phyloP scores from a whole-genome alignment of 2,329 filamentous ascomycete genomes.

The Neopestalotiopsis rosae region DNA sequence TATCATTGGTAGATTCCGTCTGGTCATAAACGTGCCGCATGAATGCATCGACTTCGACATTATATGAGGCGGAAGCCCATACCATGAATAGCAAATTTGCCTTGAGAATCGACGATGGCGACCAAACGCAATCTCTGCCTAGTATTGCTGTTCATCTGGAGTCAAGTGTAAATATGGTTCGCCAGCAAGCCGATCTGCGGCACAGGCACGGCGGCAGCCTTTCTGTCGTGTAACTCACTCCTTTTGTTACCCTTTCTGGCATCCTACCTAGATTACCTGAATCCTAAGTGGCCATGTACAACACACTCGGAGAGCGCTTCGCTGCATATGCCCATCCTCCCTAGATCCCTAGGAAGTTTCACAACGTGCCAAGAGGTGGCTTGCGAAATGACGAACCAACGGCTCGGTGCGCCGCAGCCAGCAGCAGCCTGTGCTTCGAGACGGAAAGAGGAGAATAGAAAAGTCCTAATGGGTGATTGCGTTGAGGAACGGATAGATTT shows the following conservation, averaged over 20 bases:
- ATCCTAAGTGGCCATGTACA: neutral
- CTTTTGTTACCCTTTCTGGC: neutral
- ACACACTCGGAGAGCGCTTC: neutral
- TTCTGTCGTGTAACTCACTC: neutral
- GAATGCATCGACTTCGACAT: too few relatives aligned
- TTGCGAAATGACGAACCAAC: neutral
- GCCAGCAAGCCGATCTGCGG: neutral
- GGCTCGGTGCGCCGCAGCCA: neutral
- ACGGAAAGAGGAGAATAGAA: neutral
- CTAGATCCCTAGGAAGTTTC: neutral
- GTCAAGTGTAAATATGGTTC: neutral
- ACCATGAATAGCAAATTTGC: too few relatives aligned
- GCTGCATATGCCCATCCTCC: neutral
- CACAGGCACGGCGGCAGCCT: neutral
- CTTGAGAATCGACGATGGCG: too few relatives aligned
- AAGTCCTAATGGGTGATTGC: neutral
- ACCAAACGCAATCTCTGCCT: too few relatives aligned
- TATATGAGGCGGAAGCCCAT: too few relatives aligned
- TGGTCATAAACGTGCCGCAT: too few relatives aligned
- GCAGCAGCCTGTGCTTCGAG: neutral
- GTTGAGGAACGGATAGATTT: neutral
- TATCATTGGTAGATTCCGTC: too few relatives aligned
- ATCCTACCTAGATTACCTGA: neutral
- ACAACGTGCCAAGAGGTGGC: neutral
- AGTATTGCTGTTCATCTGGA: too few relatives aligned